Evolutionary conservation across 2,329 filamentous ascomycete genomes (phyloP), one percentile per base, ranked within the genome.

Genomic region (Penicillium hesseltinei): DNA sequence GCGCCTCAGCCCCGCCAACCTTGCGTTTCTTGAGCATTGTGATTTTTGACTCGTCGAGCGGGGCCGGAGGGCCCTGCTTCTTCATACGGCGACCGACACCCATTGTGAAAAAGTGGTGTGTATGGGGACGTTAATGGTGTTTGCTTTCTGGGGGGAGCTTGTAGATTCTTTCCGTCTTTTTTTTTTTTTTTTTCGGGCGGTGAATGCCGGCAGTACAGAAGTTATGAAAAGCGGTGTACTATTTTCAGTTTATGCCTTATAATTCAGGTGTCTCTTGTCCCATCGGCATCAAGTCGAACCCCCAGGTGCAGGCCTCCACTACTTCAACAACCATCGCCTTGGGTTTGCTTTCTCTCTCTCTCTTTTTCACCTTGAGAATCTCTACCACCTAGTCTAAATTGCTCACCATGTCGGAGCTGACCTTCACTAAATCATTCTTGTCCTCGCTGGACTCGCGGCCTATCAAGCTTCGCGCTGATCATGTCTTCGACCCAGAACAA

Each of bases 71-170:
- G 55, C 92, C 93, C 84, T 97, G 94, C 79, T 97, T 97, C 76
- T 92, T 90, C 88, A 97, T 95, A 69, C 92, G 91, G 74, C 92
- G 89, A 75, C 92, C 90, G 61, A 87, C 85, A 81, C 91, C 92
- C 92, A 96, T 96, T 71, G 74, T 86, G 73, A 73, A 46, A 40
- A 42, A 47, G 19, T 64, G 56, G 58, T 58, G 58, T 61, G 54
- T 55, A 55, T 60, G 51, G 52, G 39, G 65, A 54, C 36, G 51
- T 66, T 60, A 63, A 44, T 46, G 51, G 36, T 54, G 55, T 54
- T 57, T 52, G 52, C 48, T 56, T 33, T 29, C 40, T 45, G 17
- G 19, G 57, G 56, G 57, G 56, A 61, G 58, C 60, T 62, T 62
- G 56, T 58, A 59, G 66, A 64, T 70, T 70, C 69, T 71, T 68